These are phyloP conservation scores for Ophioceras dolichostomum DNA, from an alignment of 2,329 filamentous ascomycete species.

Conservation along the genomic window DNA sequence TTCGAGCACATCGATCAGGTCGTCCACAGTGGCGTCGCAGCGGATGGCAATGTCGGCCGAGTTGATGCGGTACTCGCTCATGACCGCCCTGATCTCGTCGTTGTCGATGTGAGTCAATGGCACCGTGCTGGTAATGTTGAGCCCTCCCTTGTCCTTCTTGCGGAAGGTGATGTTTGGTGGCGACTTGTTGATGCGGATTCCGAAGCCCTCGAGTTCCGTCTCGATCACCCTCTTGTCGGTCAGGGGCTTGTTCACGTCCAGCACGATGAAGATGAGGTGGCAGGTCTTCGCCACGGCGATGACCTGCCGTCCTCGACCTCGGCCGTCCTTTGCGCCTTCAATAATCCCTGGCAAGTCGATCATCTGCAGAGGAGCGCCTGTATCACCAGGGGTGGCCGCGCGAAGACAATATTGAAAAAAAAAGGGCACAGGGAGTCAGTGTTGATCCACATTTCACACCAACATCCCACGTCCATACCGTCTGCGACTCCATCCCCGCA, in stretches of 20 bases:
- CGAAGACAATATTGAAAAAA: no score
- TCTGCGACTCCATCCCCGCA: no score
- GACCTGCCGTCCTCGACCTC: conserved; percentile 93
- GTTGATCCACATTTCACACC: no score
- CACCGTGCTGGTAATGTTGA: conserved; percentile 91
- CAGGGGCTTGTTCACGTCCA: conserved; percentile 96
- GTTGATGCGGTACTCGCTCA: conserved; percentile 93
- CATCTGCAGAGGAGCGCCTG: conserved; percentile 88
- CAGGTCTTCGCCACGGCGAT: conserved; percentile 99
- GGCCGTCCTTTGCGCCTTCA: conserved; percentile 94
- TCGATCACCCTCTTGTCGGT: conserved; percentile 97
- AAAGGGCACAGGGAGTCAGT: no score
- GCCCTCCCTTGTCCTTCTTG: conserved; percentile 98
- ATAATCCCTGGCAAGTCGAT: conserved; percentile 98
- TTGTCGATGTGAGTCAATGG: conserved; percentile 85
- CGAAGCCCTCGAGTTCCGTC: conserved; percentile 88
- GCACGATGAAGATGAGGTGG: conserved; percentile 95
- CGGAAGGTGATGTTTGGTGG: conserved; percentile 98
- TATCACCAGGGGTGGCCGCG: no score
- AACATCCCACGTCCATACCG: no score
- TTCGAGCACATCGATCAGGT: conserved; percentile 91
- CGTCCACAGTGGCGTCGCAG: conserved; percentile 94
- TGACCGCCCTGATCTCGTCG: conserved; percentile 95
- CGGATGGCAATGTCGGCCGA: conserved; percentile 96
- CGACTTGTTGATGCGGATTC: conserved; percentile 92